Evolutionary conservation across 2,329 filamentous ascomycete species (phyloP).

Genomic region (Pseudocercospora crystallina): DNA sequence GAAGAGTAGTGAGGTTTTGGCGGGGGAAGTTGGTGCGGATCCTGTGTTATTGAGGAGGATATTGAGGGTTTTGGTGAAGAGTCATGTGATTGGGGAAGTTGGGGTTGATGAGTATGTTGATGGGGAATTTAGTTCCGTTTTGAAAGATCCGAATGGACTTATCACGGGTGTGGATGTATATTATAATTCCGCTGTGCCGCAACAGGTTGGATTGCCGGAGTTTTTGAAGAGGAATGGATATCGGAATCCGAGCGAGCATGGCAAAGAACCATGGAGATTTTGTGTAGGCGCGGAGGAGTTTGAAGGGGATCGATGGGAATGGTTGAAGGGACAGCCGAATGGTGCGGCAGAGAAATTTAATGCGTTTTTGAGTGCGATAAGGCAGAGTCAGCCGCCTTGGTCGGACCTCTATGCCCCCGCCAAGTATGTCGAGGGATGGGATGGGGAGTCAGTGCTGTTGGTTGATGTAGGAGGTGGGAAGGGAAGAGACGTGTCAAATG

Average conservation of each 20-base stretch:
- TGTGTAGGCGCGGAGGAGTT: slow-evolving; percentile 5
- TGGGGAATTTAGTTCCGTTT: slow-evolving; percentile 6
- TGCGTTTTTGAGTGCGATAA: slow-evolving; percentile 11
- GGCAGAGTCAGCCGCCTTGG: slow-evolving; percentile 9
- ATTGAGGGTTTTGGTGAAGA: slow-evolving; percentile 14
- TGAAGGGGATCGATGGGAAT: slow-evolving; percentile 13
- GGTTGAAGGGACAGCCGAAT: not conserved
- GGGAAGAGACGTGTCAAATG: slow-evolving; percentile 18
- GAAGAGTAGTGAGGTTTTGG: slow-evolving; percentile 3
- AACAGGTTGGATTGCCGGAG: slow-evolving; percentile 12
- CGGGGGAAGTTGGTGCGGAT: slow-evolving; percentile 9
- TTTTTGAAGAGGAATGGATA: slow-evolving; percentile 16
- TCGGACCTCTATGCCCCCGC: slow-evolving; percentile 6
- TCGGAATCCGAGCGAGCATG: slow-evolving; percentile 11
- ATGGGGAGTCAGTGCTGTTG: slow-evolving; percentile 14
- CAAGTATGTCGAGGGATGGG: slow-evolving; percentile 10
- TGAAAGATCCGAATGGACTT: slow-evolving; percentile 15
- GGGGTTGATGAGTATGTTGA: slow-evolving; percentile 12
- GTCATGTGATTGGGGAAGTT: slow-evolving; percentile 9
- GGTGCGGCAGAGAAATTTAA: slow-evolving; percentile 13
- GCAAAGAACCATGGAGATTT: slow-evolving; percentile 15
- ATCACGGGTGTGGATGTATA: slow-evolving; percentile 16
- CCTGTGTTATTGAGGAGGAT: slow-evolving; percentile 14
- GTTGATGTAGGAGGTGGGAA: slow-evolving; percentile 29
- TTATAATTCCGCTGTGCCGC: slow-evolving; percentile 8